Base-by-base conservation (phyloP, 2,329 filamentous ascomycete species). In the Drechslerella stenobrocha region DNA sequence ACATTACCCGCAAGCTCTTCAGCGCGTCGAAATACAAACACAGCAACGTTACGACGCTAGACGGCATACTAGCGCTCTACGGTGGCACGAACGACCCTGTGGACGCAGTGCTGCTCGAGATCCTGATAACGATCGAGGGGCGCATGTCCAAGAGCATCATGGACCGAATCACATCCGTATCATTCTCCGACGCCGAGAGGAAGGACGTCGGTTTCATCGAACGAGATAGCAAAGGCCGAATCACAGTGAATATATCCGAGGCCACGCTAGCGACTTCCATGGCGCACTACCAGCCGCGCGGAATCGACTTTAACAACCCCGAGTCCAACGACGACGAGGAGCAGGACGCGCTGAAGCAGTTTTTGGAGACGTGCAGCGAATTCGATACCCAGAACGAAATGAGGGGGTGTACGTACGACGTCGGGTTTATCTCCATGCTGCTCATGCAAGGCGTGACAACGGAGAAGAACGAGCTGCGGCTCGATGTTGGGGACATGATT, bases 31-130 rank as follows among this genome's bases (percentile, higher is more conserved):
- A 70, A 48, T 44, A 52, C 13, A 18, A 52, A 15, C 69, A 73
- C 44, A 70, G 70, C 7, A 73, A 66, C 24, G 30, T 72, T 48
- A 72, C 71, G 5, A 74, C 72, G 2, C 35, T 73, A 1, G 71
- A 74, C 26, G 71, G 71, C 2, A 45, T 73, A 23, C 34, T 74
- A 18, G 34, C 52, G 2, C 44, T 72, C 11, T 74, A 74, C 44
- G 42, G 53, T n/a, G 73, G 72, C 6, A 70, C 61, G 3, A 71
- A 71, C 22, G 60, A 70, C 46, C 22, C 63, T n/a, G 51, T 73
- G 15, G 73, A 74, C 52, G 52, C 46, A 4, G 26, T 70, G 7
- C 52, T 74, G 2, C 55, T 73, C 13, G 58, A 72, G 11, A 71
- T 74, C 15, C 51, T 74, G 7, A 58, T 56, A 2, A 52, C 59